A percentile compares a stretch with the other conserved stretches of the same genome.
These are phyloP conservation scores for Malassezia yamatoensis DNA, from an alignment of 1,284 basidiomycete species.

Conservation along the genomic window DNA sequence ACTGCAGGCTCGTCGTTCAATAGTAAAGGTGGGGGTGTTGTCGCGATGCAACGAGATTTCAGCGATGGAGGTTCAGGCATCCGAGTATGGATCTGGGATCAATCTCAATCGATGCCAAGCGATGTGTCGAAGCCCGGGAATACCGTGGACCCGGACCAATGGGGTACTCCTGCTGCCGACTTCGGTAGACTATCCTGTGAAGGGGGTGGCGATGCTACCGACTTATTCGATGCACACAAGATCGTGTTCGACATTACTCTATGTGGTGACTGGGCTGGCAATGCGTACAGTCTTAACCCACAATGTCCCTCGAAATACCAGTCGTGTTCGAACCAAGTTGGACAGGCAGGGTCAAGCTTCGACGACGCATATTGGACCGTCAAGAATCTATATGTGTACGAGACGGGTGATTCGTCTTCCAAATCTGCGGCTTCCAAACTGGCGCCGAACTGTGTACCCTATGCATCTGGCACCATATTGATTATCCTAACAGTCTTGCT, in stretches of 20 bases:
- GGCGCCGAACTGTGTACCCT: neutral
- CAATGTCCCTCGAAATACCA: conserved; percentile 26
- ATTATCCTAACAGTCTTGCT: too few relatives aligned
- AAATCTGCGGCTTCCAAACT: neutral
- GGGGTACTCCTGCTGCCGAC: conserved; percentile 33
- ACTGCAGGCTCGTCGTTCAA: conserved; percentile 38
- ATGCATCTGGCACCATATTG: too few relatives aligned
- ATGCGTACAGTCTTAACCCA: conserved; percentile 21
- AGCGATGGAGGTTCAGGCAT: conserved; percentile 36
- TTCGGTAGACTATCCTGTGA: conserved; percentile 32
- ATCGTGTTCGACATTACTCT: conserved; percentile 43
- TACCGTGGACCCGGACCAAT: conserved; percentile 25
- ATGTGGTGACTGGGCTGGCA: conserved; percentile 37
- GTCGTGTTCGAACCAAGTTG: conserved; percentile 32
- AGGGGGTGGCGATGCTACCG: neutral
- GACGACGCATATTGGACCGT: conserved; percentile 38
- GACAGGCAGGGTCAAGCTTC: conserved; percentile 27
- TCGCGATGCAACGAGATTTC: conserved; percentile 42
- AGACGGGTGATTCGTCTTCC: neutral
- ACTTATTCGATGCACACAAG: conserved; percentile 30
- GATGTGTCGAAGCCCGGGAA: conserved; percentile 24
- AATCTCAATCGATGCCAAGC: conserved; percentile 18
- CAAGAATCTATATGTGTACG: conserved; percentile 16
- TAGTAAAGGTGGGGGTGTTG: conserved; percentile 31
- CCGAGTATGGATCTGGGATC: conserved; percentile 40